phyloP scores from a whole-genome alignment of 768 basidiomycete genomes.

The Pulveroboletus sp. region DNA sequence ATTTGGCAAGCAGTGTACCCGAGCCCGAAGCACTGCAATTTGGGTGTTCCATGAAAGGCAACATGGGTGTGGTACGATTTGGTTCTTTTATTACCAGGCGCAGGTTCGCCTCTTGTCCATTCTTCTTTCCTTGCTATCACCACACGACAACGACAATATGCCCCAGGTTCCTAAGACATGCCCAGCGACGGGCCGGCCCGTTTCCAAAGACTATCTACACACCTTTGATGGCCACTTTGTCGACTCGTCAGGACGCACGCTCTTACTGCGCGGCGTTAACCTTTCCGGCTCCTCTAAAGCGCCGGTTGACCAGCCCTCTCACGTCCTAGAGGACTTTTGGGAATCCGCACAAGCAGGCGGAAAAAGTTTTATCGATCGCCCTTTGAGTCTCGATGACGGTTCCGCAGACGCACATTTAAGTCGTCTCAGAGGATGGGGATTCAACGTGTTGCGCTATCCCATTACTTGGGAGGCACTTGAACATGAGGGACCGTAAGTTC shows the following conservation, averaged over 20 bases:
- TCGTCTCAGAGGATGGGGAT: slow-evolving; percentile 91
- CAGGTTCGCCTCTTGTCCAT: not conserved
- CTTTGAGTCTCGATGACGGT: slow-evolving; percentile 82
- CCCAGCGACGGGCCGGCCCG: slow-evolving; percentile 14
- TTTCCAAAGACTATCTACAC: slow-evolving; percentile 46
- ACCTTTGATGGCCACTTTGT: slow-evolving; percentile 69
- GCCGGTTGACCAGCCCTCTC: slow-evolving; percentile 67
- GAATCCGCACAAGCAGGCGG: slow-evolving; percentile 68
- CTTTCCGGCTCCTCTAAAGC: slow-evolving; percentile 88
- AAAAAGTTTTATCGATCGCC: slow-evolving; percentile 70
- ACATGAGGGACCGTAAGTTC: slow-evolving; percentile 89
- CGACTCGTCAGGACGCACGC: slow-evolving; percentile 68
- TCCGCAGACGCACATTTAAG: slow-evolving; percentile 83
- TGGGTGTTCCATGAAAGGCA: slow-evolving; percentile 8
- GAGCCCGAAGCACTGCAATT: not conserved
- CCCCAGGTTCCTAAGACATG: slow-evolving; percentile 20
- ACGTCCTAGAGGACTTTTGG: slow-evolving; percentile 78
- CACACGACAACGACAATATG: slow-evolving; percentile 16
- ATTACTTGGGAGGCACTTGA: slow-evolving; percentile 97
- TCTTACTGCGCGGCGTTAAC: slow-evolving; percentile 93
- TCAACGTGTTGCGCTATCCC: slow-evolving; percentile 77
- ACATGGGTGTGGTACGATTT: slow-evolving; percentile 20
- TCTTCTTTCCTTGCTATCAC: not conserved
- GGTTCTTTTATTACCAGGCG: not conserved
- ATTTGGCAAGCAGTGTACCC: not conserved